Evolutionary conservation across 225 moss, liverwort and hornwort species (phyloP), one percentile per base, ranked within the genome.

Genomic region (Physcomitrium patens): DNA sequence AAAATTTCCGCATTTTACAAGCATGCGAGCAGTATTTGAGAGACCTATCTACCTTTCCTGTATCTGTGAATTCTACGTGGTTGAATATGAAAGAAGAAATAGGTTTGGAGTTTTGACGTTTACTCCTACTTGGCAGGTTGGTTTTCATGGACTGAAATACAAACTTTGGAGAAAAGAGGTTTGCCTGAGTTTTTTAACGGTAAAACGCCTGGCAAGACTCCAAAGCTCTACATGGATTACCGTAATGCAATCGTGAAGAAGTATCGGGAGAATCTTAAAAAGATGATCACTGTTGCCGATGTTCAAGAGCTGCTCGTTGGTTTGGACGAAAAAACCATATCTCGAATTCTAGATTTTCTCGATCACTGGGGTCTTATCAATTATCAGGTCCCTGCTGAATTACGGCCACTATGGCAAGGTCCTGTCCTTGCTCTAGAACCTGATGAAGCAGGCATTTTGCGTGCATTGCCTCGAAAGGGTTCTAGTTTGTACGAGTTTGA

Each of bases 401-500:
- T 87, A 62, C 82, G 89, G 17, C 85, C 87, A 28, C 68, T 83
- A 42, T 86, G 82, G 85, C 81, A 82, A 82, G 58, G 75, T 52
- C 80, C 81, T 52, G 79, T 48, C 48, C 56, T 72, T 27, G 79
- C 82, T 28, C 56, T 88, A 56, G 90, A 93, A 68, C 88, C 89
- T 53, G 85, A 86, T 53, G 68, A 71, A 19, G 74, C 78, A 68
- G 93, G 93, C 71, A 78, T 82, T 47, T 67, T 94, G 71, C 82
- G 83, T 60, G 76, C 86, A 26, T 78, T 85, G 69, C 91, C 92
- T 71, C 72, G 78, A 0, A 83, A 79, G 53, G 88, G 88, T 56
- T 88, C 91, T 64, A 88, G 87, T 75, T 86, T 96, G 80, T 96
- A 92, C 72, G 82, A 92, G 63, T 94, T 92, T 60, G 92, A 92